Evolutionary conservation across 148 eudicot species (phyloP), one percentile per base, ranked within the genome.

Genomic region (Limonium bicolor): DNA sequence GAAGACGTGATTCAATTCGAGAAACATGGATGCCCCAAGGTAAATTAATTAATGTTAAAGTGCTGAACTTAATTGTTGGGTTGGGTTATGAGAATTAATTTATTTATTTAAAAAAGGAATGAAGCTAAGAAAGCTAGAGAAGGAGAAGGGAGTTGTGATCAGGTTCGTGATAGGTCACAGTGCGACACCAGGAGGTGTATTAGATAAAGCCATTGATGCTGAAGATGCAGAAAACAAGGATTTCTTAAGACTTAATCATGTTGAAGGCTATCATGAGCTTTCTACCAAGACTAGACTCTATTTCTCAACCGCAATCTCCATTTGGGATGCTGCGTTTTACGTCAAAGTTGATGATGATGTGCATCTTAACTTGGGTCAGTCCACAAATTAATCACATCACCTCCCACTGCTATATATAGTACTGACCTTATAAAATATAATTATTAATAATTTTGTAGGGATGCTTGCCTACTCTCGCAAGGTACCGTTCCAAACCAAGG

Each of bases 11-110:
- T 28, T 80, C 92, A 20, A 48, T 85, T 13, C 60, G 92, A 19
- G 70, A 75, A 46, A 85, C 95, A 47, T 85, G 95, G 95, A 77
- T 85, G 95, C 92, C 90, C 13, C 71, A 44, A 71, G 94, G 94
- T 75, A 27, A 25, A 32, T 19, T 46, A 46, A 21, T 7, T 22
- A 15, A 17, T 12, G 19, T 4, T 17, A 17, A 9, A 37, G 25
- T 18, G 20, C 14, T 15, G 15, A 12, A 30, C 10, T 17, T 36
- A 18, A 8, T 31, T 33, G 7, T n/a, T n/a, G n/a, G n/a, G n/a
- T n/a, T n/a, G n/a, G n/a, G n/a, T n/a, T 35, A 26, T 29, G 4
- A 20, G 25, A 12, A 13, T 52, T 18, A n/a, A 3, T 4, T 26
- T 0, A 24, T 24, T 15, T 7, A 12, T n/a, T n/a, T n/a, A n/a